Base-by-base conservation (phyloP, 2,329 filamentous ascomycete genomes). In the Penicillium polonicum region DNA sequence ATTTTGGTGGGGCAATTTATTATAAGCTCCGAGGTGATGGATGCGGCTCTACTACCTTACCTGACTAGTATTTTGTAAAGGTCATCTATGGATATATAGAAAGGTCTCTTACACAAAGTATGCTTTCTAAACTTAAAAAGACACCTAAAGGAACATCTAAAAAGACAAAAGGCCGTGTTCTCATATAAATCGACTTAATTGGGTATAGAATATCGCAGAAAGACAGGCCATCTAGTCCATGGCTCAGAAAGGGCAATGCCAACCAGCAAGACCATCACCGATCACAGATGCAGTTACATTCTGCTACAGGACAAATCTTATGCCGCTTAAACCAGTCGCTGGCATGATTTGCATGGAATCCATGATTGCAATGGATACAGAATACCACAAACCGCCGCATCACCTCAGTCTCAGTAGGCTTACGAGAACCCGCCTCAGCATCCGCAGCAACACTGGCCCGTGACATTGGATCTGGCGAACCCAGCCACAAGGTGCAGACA, bases 341-440 rank as follows among this genome's bases (percentile, higher is more conserved):
- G 12, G 85, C 85, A 76, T 88, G 85, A 70, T 85, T 76, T 4
- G 82, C 84, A 74, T 88, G 85, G 63, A 83, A 86, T 0, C 84
- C 85, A 74, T 88, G 85, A 63, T 82, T 83, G 68, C 85, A 88
- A 58, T 78, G 80, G 63, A 84, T 82, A 66, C 85, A 88, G 65
- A 87, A 85, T 5, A 82, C 81, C 61, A 86, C 78, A 64, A 85
- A 81, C 52, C 80, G 76, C 17, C 78, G 78, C 77, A 86, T 80
- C 7, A 77, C 56, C 60, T 84, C 82, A 31, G 71, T 68, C 45
- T 73, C 71, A 0, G 63, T 67, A 3, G 65, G 60, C 17, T 68
- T 69, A 19, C 64, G 65, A 19, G 65, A 39, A 23, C 65, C 66
- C 27, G 66, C 43, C 33, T 63, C 70, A 3, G 71, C 64, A 50